phyloP scores from a whole-genome alignment of 2,329 filamentous ascomycete species.

The Beauveria caledonica region DNA sequence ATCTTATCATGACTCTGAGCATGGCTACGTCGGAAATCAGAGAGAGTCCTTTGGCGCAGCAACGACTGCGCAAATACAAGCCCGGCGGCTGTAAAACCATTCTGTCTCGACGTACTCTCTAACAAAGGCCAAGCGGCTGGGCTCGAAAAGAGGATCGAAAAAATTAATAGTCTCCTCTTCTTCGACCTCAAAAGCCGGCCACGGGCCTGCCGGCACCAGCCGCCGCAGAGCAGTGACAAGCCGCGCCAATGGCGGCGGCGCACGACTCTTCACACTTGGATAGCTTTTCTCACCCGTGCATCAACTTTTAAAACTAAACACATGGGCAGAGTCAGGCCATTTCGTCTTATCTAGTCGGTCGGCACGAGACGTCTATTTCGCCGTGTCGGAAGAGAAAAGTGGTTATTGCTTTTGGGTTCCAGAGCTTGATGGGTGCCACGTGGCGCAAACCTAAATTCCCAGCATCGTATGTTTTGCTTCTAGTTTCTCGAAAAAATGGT shows the following conservation, averaged over 20 bases:
- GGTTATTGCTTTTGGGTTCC: slow-evolving; percentile 13
- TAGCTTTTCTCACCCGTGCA: slow-evolving; percentile 19
- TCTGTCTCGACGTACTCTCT: slow-evolving; percentile 17
- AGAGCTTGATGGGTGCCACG: slow-evolving; percentile 15
- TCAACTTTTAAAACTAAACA: slow-evolving; percentile 15
- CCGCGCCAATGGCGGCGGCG: slow-evolving; percentile 18
- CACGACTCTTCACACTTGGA: slow-evolving; percentile 22
- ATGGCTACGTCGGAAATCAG: slow-evolving; percentile 19
- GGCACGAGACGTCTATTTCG: slow-evolving; percentile 12
- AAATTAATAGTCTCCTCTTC: slow-evolving; percentile 1
- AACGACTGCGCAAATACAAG: slow-evolving; percentile 22
- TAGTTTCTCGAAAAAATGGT: slow-evolving; percentile 12
- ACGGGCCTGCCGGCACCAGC: slow-evolving; percentile 13
- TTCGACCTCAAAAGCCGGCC: slow-evolving; percentile 5
- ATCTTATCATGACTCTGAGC: slow-evolving; percentile 24
- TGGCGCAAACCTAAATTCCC: slow-evolving; percentile 17
- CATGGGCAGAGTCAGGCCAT: slow-evolving; percentile 8
- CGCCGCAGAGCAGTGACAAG: slow-evolving; percentile 13
- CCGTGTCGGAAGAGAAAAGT: slow-evolving; percentile 7
- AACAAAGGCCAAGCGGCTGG: slow-evolving; percentile 17
- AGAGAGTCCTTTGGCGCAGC: slow-evolving; percentile 29
- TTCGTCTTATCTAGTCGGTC: neutral
- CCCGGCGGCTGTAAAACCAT: slow-evolving; percentile 23
- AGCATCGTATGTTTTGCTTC: slow-evolving; percentile 15
- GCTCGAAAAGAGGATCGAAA: slow-evolving; percentile 15